Base-by-base conservation (phyloP, 2,329 filamentous ascomycete genomes). In the Arthrinium phaeospermum region DNA sequence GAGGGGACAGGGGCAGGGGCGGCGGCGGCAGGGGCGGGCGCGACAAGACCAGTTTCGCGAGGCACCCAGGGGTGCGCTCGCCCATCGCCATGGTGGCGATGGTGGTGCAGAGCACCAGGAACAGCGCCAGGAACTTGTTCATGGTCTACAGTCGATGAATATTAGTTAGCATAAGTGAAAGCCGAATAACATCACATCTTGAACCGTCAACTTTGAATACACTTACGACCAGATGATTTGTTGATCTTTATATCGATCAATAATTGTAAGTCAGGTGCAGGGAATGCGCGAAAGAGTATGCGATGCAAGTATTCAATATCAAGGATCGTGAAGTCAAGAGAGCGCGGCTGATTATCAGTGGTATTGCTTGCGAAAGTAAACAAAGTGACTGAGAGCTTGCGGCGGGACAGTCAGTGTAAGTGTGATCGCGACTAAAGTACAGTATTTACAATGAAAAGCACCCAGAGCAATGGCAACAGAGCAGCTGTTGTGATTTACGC, bases 31-130 rank as follows among this genome's bases (percentile, higher is more conserved):
- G 22, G 19, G 7, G 22, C 46, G 22, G 46, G 46, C 19, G 22
- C 6, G 46, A 49, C n/a, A 13, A 27, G 7, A 12, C 72, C 71
- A 13, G 77, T 80, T 72, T 78, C 74, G 13, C 73, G 74, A 12
- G 78, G 70, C 13, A 76, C 70, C 72, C 70, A 75, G 71, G 57
- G 57, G 34, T 34, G 34, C 57, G 19, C 57, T 69, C 71, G 67
- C 75, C 72, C 64, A 53, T 73, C 24, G 79, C 77, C 24, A 72
- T 70, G 71, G 69, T 53, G 70, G 46, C 70, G 72, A 72, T 64
- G 13, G 72, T 41, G 37, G 37, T 41, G 37, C 37, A 41, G 37
- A 41, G 37, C 51, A 75, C 75, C 34, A 79, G 68, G 16, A 77
- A 45, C 34, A 76, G 27, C 34, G 75, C 68, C 4, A n/a, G 34